Conservation (phyloP, 1,284 basidiomycete genomes). For the Athelia sp. region DNA sequence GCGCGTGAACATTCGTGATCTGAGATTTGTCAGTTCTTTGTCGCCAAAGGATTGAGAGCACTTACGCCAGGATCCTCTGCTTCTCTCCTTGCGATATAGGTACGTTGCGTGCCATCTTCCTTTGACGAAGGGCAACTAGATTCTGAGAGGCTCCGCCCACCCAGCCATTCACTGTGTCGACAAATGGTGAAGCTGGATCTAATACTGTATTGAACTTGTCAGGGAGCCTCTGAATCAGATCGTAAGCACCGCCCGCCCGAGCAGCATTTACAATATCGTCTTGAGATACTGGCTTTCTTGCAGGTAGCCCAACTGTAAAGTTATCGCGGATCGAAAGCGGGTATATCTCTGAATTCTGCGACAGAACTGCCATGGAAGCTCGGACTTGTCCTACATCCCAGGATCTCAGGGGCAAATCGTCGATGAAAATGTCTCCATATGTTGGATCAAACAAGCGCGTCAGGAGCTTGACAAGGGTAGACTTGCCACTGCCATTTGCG, state of each 20-base stretch:
- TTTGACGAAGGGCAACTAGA: not conserved
- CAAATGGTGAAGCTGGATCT: no score
- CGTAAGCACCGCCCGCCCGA: conserved; percentile 27
- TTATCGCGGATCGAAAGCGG: conserved; percentile 38
- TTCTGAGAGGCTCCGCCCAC: conserved; percentile 19
- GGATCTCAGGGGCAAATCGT: conserved; percentile 23
- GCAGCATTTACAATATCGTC: conserved; percentile 28
- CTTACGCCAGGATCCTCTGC: conserved; percentile 43
- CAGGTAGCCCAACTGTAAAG: conserved; percentile 26
- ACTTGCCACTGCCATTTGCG: conserved; percentile 45
- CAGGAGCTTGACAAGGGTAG: conserved; percentile 40
- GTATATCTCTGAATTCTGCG: conserved; percentile 35
- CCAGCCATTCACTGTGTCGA: no score
- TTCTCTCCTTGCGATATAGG: conserved; percentile 22
- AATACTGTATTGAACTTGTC: conserved; percentile 31
- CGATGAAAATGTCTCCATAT: conserved; percentile 33
- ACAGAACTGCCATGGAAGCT: conserved; percentile 29
- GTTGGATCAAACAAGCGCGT: conserved; percentile 33
- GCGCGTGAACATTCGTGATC: conserved; percentile 37
- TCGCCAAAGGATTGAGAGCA: conserved; percentile 6
- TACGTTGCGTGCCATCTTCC: conserved; percentile 9
- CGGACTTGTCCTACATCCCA: conserved; percentile 30
- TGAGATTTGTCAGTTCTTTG: conserved; percentile 9
- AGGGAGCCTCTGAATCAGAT: conserved; percentile 27
- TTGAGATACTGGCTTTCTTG: not conserved